A percentile compares a stretch with the other conserved stretches of the same genome.
Evolutionary conservation across 192 early-diverging fungal genomes (phyloP).

Genomic region (Coemansia sp.): DNA sequence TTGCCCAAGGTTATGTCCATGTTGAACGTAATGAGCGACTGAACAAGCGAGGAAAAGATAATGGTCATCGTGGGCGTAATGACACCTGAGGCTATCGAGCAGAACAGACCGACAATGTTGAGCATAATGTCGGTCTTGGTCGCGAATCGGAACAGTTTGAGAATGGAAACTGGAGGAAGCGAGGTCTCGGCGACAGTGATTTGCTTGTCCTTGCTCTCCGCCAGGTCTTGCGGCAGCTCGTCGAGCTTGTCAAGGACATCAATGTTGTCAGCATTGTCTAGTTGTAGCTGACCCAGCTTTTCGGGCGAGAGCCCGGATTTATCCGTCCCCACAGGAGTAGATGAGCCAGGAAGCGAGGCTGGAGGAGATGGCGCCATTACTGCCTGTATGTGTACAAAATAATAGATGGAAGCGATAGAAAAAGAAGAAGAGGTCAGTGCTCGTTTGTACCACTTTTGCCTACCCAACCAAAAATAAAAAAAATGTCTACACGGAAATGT

Average conservation of each 20-base stretch:
- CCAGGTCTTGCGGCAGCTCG: conserved; percentile 13
- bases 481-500: no score
- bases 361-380: not conserved
- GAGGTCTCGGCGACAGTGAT: not conserved
- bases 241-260: conserved; percentile 21
- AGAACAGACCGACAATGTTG: conserved; percentile 47
- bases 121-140: conserved; percentile 56
- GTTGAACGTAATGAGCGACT: conserved; percentile 25
- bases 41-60: conserved; percentile 28
- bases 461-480: no score
- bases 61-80: conserved; percentile 50
- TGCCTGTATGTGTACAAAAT: no score
- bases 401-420: not conserved
- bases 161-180: conserved; percentile 42
- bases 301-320: not conserved
- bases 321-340: not conserved
- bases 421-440: not conserved
- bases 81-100: conserved; percentile 43
- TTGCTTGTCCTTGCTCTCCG: not conserved
- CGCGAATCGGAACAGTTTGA: conserved; percentile 69
- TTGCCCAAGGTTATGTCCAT: not conserved
- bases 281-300: not conserved
- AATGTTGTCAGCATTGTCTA: not conserved
- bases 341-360: not conserved
- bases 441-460: no score